These are phyloP conservation scores for Podaxis pistillaris DNA, from an alignment of 768 basidiomycete species.

Conservation along the genomic window DNA sequence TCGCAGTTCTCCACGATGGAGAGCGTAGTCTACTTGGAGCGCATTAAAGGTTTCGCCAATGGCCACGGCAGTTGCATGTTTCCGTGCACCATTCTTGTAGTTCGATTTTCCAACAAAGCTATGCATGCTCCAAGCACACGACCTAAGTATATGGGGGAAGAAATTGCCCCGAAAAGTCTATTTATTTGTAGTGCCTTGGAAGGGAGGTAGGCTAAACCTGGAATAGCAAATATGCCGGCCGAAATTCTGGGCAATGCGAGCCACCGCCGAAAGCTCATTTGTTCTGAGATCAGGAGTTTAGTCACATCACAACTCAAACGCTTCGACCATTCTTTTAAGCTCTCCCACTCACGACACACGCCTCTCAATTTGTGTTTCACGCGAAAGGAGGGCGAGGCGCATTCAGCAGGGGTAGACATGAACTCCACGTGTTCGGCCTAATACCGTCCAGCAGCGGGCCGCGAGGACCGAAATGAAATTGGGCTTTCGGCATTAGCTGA, in stretches of 20 bases:
- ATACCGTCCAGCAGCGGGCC: neutral
- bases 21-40: too few species aligned
- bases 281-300: neutral
- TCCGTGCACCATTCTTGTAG: too few species aligned
- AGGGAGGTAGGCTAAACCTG: neutral
- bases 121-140: too few species aligned
- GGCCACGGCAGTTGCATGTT: too few species aligned
- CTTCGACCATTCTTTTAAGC: neutral
- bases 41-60: too few species aligned
- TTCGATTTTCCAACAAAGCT: too few species aligned
- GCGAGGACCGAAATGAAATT: neutral
- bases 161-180: neutral
- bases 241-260: neutral
- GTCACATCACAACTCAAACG: conserved; percentile 2
- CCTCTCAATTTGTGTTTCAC: neutral
- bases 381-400: neutral
- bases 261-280: neutral
- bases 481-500: neutral
- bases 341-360: neutral
- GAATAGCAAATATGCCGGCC: neutral
- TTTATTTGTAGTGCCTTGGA: neutral
- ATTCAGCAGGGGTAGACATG: neutral
- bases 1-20: too few species aligned
- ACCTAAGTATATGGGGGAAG: neutral
- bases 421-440: neutral